phyloP scores from a whole-genome alignment of 805 yeast species.

The Ogataea philodendri region DNA sequence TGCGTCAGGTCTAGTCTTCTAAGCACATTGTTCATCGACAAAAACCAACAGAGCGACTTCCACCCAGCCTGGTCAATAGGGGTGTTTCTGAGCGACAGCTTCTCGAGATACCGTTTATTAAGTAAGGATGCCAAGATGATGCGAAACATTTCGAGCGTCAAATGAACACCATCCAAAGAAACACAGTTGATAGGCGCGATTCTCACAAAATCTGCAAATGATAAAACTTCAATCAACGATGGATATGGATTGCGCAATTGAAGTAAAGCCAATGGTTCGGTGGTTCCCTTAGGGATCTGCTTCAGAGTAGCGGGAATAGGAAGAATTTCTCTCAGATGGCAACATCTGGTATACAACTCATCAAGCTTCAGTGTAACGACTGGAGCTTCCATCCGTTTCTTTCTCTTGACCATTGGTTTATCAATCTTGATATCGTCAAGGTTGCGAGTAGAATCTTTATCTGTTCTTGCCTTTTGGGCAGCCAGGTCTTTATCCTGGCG shows the following conservation, averaged over 20 bases:
- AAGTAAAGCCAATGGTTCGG: constrained; percentile 68
- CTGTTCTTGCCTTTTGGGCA: constrained; percentile 31
- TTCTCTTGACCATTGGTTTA: constrained; percentile 56
- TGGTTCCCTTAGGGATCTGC: constrained; percentile 74
- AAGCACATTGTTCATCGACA: constrained; percentile 59
- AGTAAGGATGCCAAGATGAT: constrained; percentile 69
- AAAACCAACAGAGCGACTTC: constrained; percentile 73
- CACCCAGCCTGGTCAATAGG: constrained; percentile 72
- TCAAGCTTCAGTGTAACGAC: constrained; percentile 51
- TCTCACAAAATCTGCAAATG: constrained; percentile 84
- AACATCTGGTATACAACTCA: constrained; percentile 83
- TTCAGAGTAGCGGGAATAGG: constrained; percentile 89
- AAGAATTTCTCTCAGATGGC: constrained; percentile 85
- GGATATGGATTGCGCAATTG: constrained; percentile 86
- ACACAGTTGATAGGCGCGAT: constrained; percentile 79
- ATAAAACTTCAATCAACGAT: constrained; percentile 79
- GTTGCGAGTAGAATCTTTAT: constrained; percentile 22
- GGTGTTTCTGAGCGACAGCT: constrained; percentile 75
- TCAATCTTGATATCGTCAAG: constrained; percentile 52
- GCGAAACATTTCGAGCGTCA: constrained; percentile 74
- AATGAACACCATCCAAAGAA: constrained; percentile 72
- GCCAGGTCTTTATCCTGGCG: constrained; percentile 31
- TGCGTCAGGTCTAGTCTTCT: constrained; percentile 71
- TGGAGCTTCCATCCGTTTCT: constrained; percentile 36
- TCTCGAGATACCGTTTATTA: constrained; percentile 63